Conservation (phyloP, 768 basidiomycete species). For the Russula lepida region DNA sequence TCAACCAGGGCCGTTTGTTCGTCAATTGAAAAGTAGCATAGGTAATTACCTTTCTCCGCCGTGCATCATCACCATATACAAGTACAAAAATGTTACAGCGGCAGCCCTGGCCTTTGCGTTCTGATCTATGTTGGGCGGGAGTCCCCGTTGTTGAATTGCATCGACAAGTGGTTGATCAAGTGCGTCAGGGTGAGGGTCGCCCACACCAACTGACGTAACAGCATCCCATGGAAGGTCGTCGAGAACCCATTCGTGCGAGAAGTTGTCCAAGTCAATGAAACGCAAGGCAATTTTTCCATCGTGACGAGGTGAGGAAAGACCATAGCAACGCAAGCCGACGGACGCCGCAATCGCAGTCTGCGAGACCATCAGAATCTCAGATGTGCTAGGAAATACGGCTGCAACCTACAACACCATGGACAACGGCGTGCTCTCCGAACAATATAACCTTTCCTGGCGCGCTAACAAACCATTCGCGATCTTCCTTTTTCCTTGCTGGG, state of each 20-base stretch:
- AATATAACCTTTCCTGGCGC: constrained; percentile 97
- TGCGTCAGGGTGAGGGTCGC: constrained; percentile 48
- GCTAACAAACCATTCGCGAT: constrained; percentile 77
- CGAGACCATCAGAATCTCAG: constrained; percentile 9
- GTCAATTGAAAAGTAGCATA: not conserved
- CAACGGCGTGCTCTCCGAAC: constrained; percentile 98
- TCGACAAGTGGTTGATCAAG: constrained; percentile 70
- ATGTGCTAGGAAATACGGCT: constrained; percentile 6
- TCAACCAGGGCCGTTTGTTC: not conserved
- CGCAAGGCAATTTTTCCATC: constrained; percentile 68
- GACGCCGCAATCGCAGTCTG: constrained; percentile 93
- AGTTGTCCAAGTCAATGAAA: constrained; percentile 71
- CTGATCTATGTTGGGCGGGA: constrained; percentile 30
- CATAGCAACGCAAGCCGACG: constrained; percentile 93
- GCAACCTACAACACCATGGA: constrained; percentile 83
- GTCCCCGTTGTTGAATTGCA: constrained; percentile 46
- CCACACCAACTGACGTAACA: constrained; percentile 44
- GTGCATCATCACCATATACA: constrained; percentile 75
- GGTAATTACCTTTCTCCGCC: constrained; percentile 46
- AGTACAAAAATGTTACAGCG: constrained; percentile 77
- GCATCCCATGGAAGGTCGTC: constrained; percentile 72
- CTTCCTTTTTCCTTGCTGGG: constrained; percentile 26
- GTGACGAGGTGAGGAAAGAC: constrained; percentile 63
- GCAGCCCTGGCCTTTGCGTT: constrained; percentile 38
- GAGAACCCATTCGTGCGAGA: constrained; percentile 76